Conservation (phyloP, 1,139 yeast species). For the Candida tropicalis region DNA sequence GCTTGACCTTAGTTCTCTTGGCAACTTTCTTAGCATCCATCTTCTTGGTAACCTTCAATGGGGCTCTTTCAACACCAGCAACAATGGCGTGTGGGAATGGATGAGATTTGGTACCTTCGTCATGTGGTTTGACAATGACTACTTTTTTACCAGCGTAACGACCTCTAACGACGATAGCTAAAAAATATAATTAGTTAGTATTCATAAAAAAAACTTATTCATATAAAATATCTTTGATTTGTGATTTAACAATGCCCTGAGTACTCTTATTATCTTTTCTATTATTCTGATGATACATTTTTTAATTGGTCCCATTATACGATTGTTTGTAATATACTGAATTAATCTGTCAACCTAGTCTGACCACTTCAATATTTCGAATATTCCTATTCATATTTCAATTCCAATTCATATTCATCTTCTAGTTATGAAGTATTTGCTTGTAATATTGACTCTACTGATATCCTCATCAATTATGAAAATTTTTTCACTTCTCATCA, state of each 20-base stretch:
- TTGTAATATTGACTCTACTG: too few species aligned
- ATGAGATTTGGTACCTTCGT: slow-evolving; percentile 98
- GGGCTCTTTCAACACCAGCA: slow-evolving; percentile 99
- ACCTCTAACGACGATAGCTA: slow-evolving; percentile 99
- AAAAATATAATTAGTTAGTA: slow-evolving; percentile 43
- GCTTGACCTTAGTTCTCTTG: slow-evolving; percentile 98
- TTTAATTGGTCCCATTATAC: too few species aligned
- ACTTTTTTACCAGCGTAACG: slow-evolving; percentile 99
- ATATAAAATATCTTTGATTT: not conserved
- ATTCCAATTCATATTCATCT: too few species aligned
- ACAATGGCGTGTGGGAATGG: slow-evolving; percentile 99
- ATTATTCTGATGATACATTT: too few species aligned
- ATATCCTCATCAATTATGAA: not conserved
- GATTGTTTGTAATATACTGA: too few species aligned
- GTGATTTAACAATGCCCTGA: slow-evolving; percentile 1
- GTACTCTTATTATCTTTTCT: too few species aligned
- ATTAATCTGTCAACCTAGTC: too few species aligned
- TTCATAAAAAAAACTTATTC: not conserved
- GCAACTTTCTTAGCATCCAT: slow-evolving; percentile 96
- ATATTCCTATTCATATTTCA: too few species aligned
- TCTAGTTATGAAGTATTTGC: too few species aligned
- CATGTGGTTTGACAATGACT: slow-evolving; percentile 97
- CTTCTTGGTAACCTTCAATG: slow-evolving; percentile 94
- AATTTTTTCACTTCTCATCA: not conserved
- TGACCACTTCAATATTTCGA: too few species aligned